A percentile compares a stretch with the other conserved stretches of the same genome.
Conservation (phyloP, 1,284 basidiomycete species). For the Pseudozyma flocculosa region DNA sequence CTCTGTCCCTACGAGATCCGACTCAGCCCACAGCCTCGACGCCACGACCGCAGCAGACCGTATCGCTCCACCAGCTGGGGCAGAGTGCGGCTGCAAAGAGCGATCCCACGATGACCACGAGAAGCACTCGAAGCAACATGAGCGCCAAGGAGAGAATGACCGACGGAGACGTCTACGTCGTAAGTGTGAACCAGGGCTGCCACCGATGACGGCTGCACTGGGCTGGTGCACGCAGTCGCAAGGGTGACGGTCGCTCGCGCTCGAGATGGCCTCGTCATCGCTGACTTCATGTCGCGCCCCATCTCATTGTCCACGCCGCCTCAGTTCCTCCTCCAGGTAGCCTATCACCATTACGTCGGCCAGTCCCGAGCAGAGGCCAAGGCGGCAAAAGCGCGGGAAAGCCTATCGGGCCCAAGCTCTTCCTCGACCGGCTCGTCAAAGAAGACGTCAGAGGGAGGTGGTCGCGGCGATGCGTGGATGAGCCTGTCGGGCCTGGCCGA, state of each 20-base stretch:
- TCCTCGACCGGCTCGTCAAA: constrained; percentile 9
- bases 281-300: too few species aligned
- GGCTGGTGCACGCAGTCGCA: neutral
- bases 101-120: constrained; percentile 41
- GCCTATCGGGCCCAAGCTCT: constrained; percentile 3
- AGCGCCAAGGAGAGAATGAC: constrained; percentile 37
- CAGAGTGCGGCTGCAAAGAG: too few species aligned
- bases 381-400: constrained; percentile 20
- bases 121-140: constrained; percentile 36
- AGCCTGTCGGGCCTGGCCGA: constrained; percentile 41
- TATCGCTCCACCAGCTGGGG: too few species aligned
- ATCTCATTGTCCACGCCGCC: too few species aligned
- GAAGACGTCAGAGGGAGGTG: constrained; percentile 11
- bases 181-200: neutral
- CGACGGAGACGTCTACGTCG: constrained; percentile 54
- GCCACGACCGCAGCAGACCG: too few species aligned
- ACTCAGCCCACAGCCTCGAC: too few species aligned
- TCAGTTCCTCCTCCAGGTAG: constrained; percentile 48
- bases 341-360: constrained; percentile 35
- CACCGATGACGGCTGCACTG: neutral
- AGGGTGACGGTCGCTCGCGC: too few species aligned
- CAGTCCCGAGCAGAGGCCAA: constrained; percentile 21
- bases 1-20: too few species aligned
- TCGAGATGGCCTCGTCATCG: too few species aligned
- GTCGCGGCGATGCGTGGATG: constrained; percentile 42